Conservation (phyloP, 1,284 basidiomycete genomes). For the Trametes sp. region DNA sequence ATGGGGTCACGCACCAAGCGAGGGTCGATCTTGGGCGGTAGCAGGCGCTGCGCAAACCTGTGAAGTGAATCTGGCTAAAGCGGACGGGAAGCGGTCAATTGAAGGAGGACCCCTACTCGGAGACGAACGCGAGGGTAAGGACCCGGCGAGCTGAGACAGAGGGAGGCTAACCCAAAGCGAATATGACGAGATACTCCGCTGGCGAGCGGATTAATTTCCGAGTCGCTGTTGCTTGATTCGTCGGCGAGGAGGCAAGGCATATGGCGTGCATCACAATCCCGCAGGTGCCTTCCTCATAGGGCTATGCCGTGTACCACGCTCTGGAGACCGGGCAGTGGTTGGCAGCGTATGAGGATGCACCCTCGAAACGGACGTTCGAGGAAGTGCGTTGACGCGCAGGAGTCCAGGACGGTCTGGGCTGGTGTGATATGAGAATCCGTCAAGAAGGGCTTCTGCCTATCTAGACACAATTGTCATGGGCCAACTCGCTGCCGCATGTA, state of each 20-base stretch:
- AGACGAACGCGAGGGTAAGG: slow-evolving; percentile 19
- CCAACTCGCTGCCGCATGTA: slow-evolving; percentile 16
- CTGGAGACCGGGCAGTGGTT: not conserved
- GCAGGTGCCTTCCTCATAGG: not conserved
- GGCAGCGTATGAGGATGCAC: not conserved
- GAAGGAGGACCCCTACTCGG: slow-evolving; percentile 14
- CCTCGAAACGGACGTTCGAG: slow-evolving; percentile 10
- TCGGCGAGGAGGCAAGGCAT: slow-evolving; percentile 6
- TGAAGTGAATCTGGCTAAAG: slow-evolving; percentile 13
- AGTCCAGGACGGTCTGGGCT: slow-evolving; percentile 28
- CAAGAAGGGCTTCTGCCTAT: slow-evolving; percentile 18
- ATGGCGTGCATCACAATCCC: not conserved
- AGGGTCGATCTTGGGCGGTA: slow-evolving; percentile 28
- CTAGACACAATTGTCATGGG: slow-evolving; percentile 12
- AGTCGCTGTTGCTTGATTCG: slow-evolving; percentile 7
- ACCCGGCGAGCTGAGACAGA: slow-evolving; percentile 1
- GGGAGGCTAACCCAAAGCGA: slow-evolving; percentile 18
- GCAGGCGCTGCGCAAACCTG: slow-evolving; percentile 19
- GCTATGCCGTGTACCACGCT: slow-evolving; percentile 10
- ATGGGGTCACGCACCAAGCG: slow-evolving; percentile 17
- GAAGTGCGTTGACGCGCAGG: slow-evolving; percentile 10
- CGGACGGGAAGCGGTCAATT: slow-evolving; percentile 22
- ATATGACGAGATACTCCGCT: slow-evolving; percentile 3
- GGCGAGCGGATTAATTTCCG: slow-evolving; percentile 23
- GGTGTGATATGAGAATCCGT: slow-evolving; percentile 21